phyloP scores from a whole-genome alignment of 768 basidiomycete genomes.

The Lactarius hatsudake region DNA sequence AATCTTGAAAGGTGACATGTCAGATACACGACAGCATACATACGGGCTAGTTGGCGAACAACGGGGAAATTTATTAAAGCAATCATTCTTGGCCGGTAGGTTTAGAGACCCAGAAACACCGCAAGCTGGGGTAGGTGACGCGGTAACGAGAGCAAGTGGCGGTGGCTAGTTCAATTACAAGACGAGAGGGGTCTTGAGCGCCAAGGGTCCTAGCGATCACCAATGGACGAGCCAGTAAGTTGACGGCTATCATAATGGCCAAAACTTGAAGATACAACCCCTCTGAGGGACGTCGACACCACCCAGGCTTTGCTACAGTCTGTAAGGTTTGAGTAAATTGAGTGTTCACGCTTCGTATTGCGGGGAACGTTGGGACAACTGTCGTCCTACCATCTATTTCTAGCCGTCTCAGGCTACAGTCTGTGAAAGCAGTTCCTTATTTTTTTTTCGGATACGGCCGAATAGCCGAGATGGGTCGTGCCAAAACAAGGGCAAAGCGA shows the following conservation, averaged over 20 bases:
- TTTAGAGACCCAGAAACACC: not conserved
- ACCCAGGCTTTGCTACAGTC: not conserved
- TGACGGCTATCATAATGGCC: too few species aligned
- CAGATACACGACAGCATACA: not conserved
- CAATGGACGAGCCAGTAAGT: not conserved
- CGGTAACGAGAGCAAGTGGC: not conserved
- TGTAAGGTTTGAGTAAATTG: not conserved
- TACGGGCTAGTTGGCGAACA: not conserved
- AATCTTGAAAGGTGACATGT: too few species aligned
- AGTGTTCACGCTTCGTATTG: not conserved
- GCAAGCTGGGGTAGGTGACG: not conserved
- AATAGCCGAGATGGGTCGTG: not conserved
- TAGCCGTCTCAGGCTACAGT: too few species aligned
- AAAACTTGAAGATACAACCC: not conserved
- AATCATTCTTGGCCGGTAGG: not conserved
- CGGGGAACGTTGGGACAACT: too few species aligned
- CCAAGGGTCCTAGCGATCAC: not conserved
- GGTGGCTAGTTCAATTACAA: not conserved
- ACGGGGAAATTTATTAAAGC: not conserved
- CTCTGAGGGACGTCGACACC: not conserved
- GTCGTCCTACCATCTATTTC: too few species aligned
- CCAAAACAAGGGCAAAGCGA: slow-evolving; percentile 5
- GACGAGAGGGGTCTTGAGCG: not conserved
- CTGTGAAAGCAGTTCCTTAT: too few species aligned
- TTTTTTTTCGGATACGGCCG: not conserved